phyloP scores from a whole-genome alignment of 371 early-diverging fungal species.

The Rhizopus arrhizus region DNA sequence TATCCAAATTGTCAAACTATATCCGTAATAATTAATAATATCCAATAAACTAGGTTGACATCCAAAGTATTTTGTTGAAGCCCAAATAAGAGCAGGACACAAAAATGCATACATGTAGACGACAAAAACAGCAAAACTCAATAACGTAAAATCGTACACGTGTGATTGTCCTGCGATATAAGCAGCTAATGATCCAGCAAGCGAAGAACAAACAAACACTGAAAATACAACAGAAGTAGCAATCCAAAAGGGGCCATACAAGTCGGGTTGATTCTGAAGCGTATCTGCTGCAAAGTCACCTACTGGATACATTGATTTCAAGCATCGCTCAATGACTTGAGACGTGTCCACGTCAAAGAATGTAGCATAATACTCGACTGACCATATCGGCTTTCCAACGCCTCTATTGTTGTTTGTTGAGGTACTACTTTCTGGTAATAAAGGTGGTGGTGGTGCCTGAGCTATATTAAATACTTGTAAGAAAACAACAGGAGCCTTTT shows the following conservation, averaged over 20 bases:
- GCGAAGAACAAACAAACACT: conserved; percentile 87
- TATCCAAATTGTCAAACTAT: conserved; percentile 88
- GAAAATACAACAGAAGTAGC: conserved; percentile 90
- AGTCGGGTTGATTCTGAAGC: conserved; percentile 50
- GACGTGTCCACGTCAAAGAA: conserved; percentile 91
- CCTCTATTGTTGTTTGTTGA: conserved; percentile 33
- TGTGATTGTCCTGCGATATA: conserved; percentile 58
- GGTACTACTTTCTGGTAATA: conserved; percentile 24
- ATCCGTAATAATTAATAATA: conserved; percentile 88
- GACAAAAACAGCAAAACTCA: conserved; percentile 78
- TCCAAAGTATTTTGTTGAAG: conserved; percentile 81
- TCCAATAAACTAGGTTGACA: conserved; percentile 81
- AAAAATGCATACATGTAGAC: conserved; percentile 81
- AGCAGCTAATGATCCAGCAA: conserved; percentile 82
- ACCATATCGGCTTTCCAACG: conserved; percentile 65
- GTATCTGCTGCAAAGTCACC: conserved; percentile 52
- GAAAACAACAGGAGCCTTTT: not conserved
- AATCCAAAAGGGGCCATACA: conserved; percentile 90
- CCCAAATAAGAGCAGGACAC: conserved; percentile 80
- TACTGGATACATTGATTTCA: conserved; percentile 54
- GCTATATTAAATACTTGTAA: not conserved
- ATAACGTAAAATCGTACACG: conserved; percentile 76
- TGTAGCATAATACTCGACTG: conserved; percentile 82
- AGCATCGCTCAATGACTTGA: conserved; percentile 57
- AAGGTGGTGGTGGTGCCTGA: conserved; percentile 21